A percentile compares a stretch with the other conserved stretches of the same genome.
Conservation (phyloP, 208 protist species). For the Wallacemonas sp. region DNA sequence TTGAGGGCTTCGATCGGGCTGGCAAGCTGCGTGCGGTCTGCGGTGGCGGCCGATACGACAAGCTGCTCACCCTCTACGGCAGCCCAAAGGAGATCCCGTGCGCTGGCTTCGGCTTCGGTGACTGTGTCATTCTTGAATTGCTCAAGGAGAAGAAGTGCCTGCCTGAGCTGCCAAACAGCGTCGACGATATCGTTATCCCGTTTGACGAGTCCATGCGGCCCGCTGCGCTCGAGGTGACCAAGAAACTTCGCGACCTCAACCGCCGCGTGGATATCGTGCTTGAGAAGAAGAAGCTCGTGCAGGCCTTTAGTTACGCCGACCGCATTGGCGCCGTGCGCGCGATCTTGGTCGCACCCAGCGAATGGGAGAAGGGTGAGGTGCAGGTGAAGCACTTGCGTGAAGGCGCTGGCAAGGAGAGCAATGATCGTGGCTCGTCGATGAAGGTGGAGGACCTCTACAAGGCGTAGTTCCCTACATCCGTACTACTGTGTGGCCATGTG, state of each 20-base stretch:
- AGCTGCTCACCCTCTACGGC: constrained; percentile 93
- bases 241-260: constrained; percentile 72
- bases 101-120: constrained; percentile 95
- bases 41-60: constrained; percentile 96
- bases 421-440: constrained; percentile 56
- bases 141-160: constrained; percentile 91
- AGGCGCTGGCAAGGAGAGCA: constrained; percentile 42
- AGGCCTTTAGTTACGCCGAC: constrained; percentile 95
- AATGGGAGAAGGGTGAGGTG: constrained; percentile 90
- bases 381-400: constrained; percentile 92
- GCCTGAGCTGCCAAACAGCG: constrained; percentile 44
- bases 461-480: neutral
- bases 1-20: constrained; percentile 93
- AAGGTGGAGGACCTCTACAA: constrained; percentile 48
- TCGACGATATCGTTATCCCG: constrained; percentile 91
- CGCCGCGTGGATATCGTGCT: constrained; percentile 91
- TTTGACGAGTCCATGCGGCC: constrained; percentile 93
- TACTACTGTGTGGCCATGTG: too few species aligned
- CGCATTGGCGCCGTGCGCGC: constrained; percentile 87
- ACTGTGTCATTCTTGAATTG: constrained; percentile 95
- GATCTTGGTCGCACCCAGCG: constrained; percentile 92
- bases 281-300: constrained; percentile 89
- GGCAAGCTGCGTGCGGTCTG: constrained; percentile 94
- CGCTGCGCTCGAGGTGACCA: constrained; percentile 74
- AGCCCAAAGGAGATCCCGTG: constrained; percentile 89